Evolutionary conservation across 1,284 basidiomycete species (phyloP), one percentile per base, ranked within the genome.

Genomic region (Naganishia sp.): DNA sequence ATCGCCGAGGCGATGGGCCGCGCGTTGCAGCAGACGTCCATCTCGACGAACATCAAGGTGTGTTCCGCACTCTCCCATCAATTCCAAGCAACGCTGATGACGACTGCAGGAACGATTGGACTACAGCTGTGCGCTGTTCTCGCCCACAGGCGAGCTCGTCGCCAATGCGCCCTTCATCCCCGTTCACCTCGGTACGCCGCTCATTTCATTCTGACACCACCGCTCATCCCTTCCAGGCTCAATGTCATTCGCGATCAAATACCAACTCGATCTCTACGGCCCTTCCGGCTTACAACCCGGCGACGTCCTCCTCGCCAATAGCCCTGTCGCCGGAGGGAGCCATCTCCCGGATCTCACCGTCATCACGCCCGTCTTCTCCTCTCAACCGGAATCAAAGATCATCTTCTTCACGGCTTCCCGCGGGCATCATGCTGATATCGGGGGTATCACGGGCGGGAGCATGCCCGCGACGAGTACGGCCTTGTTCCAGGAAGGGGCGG

Each of bases 391-490:
- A 28, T 28, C 28, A 28, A 83, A 91, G 72, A 92, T 94, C 75
- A 91, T 94, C 71, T 94, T 94, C 82, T 94, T 93, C 76, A 92
- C 90, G 16, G 93, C 92, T 16, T 93, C 90, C 23, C 85, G 92
- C 55, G 93, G 90, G 0, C 90, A 92, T 74, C 90, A 95, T 77
- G 92, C 92, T 4, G 90, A 91, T 72, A 69, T 69, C 43, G 68
- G 68, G 11, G 68, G 73, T 70, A 79, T 77, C 70, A 75, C 71
- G 54, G 76, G 67, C 23, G 82, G 87, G 23, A 93, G 90, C 18
- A 98, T 98, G 94, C 94, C 94, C 0, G 92, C 94, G 0, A 94
- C 90, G 0, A 91, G 89, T 31, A 90, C 90, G 66, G 91, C 84
- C 67, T 87, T 98, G 56, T 93, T 89, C 70, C 90, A 99, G 75